A percentile compares a stretch with the other conserved stretches of the same genome.
Conservation (phyloP, 1,139 yeast species). For the Ogataea hybrid region DNA sequence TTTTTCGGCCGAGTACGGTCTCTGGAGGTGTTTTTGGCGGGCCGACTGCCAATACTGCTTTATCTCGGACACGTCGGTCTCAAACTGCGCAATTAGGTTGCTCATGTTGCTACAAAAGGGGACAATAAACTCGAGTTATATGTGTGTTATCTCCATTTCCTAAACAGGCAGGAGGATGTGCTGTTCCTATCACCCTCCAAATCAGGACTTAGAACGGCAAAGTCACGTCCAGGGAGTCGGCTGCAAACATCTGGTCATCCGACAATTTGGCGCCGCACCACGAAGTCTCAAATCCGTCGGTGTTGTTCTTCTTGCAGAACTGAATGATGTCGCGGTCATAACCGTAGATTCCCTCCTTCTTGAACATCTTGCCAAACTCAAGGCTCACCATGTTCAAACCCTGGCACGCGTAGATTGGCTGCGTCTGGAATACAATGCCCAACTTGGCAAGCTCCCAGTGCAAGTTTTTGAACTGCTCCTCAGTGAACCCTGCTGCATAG, state of each 20-base stretch:
- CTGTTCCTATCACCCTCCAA: background rate
- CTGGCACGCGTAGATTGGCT: constrained; percentile 29
- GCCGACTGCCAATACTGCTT: constrained; percentile 52
- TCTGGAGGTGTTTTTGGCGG: constrained; percentile 46
- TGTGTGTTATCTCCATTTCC: constrained; percentile 2
- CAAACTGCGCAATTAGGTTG: constrained; percentile 8
- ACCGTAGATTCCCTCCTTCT: constrained; percentile 28
- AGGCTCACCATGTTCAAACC: constrained; percentile 22
- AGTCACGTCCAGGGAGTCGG: constrained; percentile 16
- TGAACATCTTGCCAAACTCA: constrained; percentile 27
- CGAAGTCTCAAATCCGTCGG: constrained; percentile 20
- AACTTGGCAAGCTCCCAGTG: constrained; percentile 28
- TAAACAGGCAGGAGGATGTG: constrained; percentile 3
- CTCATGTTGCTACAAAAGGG: background rate
- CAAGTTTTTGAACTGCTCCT: constrained; percentile 25
- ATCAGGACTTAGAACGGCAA: constrained; percentile 10
- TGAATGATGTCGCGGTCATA: constrained; percentile 25
- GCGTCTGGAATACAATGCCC: constrained; percentile 29
- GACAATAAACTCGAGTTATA: background rate
- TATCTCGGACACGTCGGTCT: constrained; percentile 31
- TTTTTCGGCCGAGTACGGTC: constrained; percentile 53
- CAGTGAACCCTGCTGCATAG: constrained; percentile 27
- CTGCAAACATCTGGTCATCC: constrained; percentile 17
- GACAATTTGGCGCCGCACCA: constrained; percentile 22
- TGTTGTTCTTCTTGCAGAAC: constrained; percentile 9